These are phyloP conservation scores for Papiliotrema terrestris DNA, from an alignment of 1,284 basidiomycete genomes.

Conservation along the genomic window DNA sequence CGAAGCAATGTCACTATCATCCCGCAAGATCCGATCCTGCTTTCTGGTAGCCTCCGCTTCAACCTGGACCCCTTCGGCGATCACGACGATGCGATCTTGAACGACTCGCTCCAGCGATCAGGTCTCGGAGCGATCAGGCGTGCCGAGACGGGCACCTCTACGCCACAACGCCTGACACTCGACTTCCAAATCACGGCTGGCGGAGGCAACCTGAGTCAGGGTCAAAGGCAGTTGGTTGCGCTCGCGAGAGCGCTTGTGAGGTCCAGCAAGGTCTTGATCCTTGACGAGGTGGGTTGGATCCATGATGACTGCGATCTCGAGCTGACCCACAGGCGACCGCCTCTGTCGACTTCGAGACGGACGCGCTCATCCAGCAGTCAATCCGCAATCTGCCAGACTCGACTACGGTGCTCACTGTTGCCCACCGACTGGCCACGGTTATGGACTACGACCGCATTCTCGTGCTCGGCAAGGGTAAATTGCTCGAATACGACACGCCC, in stretches of 20 bases:
- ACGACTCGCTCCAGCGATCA: conserved; percentile 53
- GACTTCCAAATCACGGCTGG: conserved; percentile 46
- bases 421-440: conserved; percentile 53
- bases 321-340: conserved; percentile 40
- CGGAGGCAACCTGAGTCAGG: conserved; percentile 65
- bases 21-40: conserved; percentile 60
- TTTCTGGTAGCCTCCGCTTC: conserved; percentile 71
- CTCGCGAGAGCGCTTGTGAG: conserved; percentile 56
- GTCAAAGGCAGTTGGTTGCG: conserved; percentile 64
- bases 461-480: conserved; percentile 54
- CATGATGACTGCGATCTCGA: neutral
- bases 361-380: conserved; percentile 52
- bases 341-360: conserved; percentile 51
- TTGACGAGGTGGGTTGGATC: conserved; percentile 52
- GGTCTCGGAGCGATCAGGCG: conserved; percentile 44
- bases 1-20: conserved; percentile 58
- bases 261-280: conserved; percentile 53
- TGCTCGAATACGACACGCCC: conserved; percentile 59
- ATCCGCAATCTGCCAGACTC: conserved; percentile 50
- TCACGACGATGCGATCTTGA: conserved; percentile 62
- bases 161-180: conserved; percentile 43
- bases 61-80: conserved; percentile 73
- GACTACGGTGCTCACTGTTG: conserved; percentile 49
- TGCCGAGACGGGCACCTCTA: conserved; percentile 22
- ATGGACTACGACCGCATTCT: conserved; percentile 56